Conservation (phyloP, 768 basidiomycete species). For the Mycena latifolia region DNA sequence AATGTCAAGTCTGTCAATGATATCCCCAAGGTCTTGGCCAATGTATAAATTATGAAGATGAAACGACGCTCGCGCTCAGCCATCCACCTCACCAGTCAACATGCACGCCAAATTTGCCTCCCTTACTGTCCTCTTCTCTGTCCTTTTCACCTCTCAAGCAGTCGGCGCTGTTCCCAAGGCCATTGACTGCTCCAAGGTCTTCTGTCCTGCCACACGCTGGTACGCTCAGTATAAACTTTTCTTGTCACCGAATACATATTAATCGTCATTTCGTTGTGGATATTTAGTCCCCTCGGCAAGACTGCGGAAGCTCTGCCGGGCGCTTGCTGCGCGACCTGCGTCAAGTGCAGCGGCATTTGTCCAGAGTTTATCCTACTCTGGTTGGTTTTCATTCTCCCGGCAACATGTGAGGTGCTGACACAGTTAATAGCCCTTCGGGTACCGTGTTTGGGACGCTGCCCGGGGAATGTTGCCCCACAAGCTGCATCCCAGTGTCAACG, state of each 20-base stretch:
- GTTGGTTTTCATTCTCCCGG: conserved; percentile 23
- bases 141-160: conserved; percentile 23
- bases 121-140: conserved; percentile 25
- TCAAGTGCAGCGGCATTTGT: conserved; percentile 22
- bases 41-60: conserved; percentile 23
- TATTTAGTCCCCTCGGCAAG: conserved; percentile 26
- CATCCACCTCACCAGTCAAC: conserved; percentile 20
- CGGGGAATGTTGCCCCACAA: conserved; percentile 26
- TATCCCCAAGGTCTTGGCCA: conserved; percentile 17
- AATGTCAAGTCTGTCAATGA: conserved; percentile 27
- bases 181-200: conserved; percentile 23
- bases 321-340: conserved; percentile 24
- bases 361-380: conserved; percentile 16
- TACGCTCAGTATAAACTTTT: conserved; percentile 21
- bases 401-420: conserved; percentile 23
- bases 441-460: conserved; percentile 25
- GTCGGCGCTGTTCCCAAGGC: conserved; percentile 20
- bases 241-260: conserved; percentile 21
- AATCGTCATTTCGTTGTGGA: conserved; percentile 21
- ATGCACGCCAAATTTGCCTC: conserved; percentile 25
- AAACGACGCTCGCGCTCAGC: conserved; percentile 19
- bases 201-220: conserved; percentile 23
- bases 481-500: conserved; percentile 22
- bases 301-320: conserved; percentile 24
- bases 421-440: conserved; percentile 24